Base-by-base conservation (phyloP, 257 asterid species). In the Gentiana dahurica region DNA sequence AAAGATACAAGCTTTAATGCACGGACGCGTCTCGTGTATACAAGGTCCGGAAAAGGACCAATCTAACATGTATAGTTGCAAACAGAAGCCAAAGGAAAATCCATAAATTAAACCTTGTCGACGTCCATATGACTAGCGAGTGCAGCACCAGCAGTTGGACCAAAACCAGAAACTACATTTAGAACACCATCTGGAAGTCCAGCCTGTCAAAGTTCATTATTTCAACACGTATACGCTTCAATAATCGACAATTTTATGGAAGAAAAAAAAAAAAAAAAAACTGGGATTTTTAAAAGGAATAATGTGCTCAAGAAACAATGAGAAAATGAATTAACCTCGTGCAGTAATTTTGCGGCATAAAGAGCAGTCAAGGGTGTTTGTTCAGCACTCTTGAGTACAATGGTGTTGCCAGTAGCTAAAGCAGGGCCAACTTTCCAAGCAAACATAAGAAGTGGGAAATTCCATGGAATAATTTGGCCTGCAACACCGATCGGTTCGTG, bases 401-500 rank as follows among this genome's bases (percentile, higher is more conserved):
- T 9, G 9, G 94, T 79, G 66, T 81, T 83, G 41, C 95, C 95
- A 39, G 81, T 72, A 0, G 94, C 94, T 24, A 86, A 69, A 48
- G 94, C 94, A 11, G 95, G 94, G 1, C 89, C 94, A 5, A 87
- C 81, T 68, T 84, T 87, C 91, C 82, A 83, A n/a, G 87, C 84
- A 62, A 76, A 76, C 95, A 87, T 84, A 45, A 77, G 78, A 59
- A 84, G 84, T 0, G 95, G 95, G 49, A 87, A 87, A 65, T 87
- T 87, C 95, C 95, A 84, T 0, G 95, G 95, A 43, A 84, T 87
- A 11, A 87, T 84, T 53, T 87, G 95, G 36, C 94, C 95, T 0
- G 77, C 83, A 8, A 87, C 95, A 13, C 95, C 95, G n/a, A 81
- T 87, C n/a, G 94, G 95, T 50, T 87, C 95, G 56, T 77, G 94